Base-by-base conservation (phyloP, 768 basidiomycete species). In the Mycena crocata region DNA sequence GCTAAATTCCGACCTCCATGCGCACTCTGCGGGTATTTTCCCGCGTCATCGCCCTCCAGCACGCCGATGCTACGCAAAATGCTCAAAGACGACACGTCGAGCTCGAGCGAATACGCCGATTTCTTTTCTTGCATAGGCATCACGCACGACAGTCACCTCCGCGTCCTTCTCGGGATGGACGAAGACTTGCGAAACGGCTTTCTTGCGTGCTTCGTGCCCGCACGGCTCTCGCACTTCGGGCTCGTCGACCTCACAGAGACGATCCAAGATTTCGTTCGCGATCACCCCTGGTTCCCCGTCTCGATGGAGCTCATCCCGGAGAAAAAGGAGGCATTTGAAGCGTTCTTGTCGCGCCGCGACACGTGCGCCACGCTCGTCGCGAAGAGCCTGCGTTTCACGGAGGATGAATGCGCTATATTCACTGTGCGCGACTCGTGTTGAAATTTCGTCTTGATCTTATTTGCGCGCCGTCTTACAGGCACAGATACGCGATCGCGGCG, bases 91-190 rank as follows among this genome's bases (percentile, higher is more conserved):
- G 37, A 61, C 31, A 2, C 26, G 31, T 30, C 48, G 2, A 49
- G 32, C 1, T 30, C 48, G 2, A 49, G 32, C 1, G 13, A 55
- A 4, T 62, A 54, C 34, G 19, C 9, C n/a, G 55, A 64, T 31
- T 13, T 64, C 1, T 50, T 64, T 19, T 46, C 49, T 17, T 57
- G 55, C 0, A 17, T 39, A 2, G 62, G 62, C 4, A 50, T 64
- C 14, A 10, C 30, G 0, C 3, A n/a, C n/a, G 46, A 64, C 54
- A 28, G 2, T 8, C 62, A 64, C 14, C n/a, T 64, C 0, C 54
- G 62, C 0, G n/a, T 64, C 21, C 28, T 64, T 19, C 14, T 57
- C 13, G 62, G 62, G 13, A 48, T 64, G 35, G 17, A 49, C 3
- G 24, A 37, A 14, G 45, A 30, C 10, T 45, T 42, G 5, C 12